phyloP scores from a whole-genome alignment of 768 basidiomycete genomes.

The Kockovaella imperatae region DNA sequence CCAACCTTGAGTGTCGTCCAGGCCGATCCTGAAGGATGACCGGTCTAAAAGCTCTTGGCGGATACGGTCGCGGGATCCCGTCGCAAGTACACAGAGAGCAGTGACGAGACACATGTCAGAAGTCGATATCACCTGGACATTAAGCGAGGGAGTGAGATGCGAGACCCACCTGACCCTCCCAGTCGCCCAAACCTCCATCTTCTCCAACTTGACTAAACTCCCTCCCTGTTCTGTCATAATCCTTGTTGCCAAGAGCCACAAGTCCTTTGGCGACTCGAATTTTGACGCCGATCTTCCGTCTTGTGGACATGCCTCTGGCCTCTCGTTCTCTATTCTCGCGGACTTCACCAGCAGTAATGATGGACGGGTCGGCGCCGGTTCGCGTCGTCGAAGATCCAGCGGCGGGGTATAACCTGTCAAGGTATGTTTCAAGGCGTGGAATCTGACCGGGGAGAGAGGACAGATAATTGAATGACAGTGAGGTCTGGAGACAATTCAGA shows the following conservation, averaged over 20 bases:
- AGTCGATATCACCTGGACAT: conserved; percentile 60
- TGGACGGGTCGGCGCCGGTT: conserved; percentile 23
- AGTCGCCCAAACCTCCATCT: conserved; percentile 60
- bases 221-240: conserved; percentile 72
- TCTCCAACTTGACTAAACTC: conserved; percentile 56
- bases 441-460: conserved; percentile 69
- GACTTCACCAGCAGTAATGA: conserved; percentile 35
- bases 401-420: conserved; percentile 53
- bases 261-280: conserved; percentile 75
- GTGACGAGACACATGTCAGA: conserved; percentile 82
- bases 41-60: conserved; percentile 59
- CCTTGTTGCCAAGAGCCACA: conserved; percentile 61
- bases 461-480: conserved; percentile 10
- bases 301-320: conserved; percentile 54
- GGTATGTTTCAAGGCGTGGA: conserved; percentile 87
- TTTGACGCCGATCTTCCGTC: conserved; percentile 64
- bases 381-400: conserved; percentile 4
- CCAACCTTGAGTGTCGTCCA: conserved; percentile 74
- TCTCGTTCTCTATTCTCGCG: conserved; percentile 28
- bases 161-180: conserved; percentile 58
- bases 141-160: neutral
- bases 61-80: conserved; percentile 61
- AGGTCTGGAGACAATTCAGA: conserved; percentile 6
- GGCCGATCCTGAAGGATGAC: conserved; percentile 59
- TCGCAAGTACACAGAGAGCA: conserved; percentile 74